Evolutionary conservation across 768 basidiomycete genomes (phyloP).

Genomic region (Amanita thiersii): DNA sequence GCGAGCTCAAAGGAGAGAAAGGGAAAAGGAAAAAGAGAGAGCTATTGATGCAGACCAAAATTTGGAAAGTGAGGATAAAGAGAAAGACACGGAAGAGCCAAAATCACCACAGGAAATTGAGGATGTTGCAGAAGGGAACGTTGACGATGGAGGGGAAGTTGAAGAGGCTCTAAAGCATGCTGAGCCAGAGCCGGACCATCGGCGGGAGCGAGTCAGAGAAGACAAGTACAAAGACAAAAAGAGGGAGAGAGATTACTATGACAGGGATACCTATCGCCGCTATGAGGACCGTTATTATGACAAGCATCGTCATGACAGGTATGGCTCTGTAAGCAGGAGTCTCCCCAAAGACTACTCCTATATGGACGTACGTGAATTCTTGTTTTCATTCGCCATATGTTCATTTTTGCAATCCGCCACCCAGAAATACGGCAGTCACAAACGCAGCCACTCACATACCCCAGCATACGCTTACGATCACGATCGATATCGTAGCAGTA

Average conservation of each 20-base stretch:
- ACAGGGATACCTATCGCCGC: not conserved
- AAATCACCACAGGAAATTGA: slow-evolving; percentile 26
- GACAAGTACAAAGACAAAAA: not conserved
- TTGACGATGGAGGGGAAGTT: too few species aligned
- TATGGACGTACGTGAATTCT: slow-evolving; percentile 1
- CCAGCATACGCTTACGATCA: not conserved
- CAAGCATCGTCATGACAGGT: slow-evolving; percentile 4
- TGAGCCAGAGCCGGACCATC: not conserved
- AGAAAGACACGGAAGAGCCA: slow-evolving; percentile 17
- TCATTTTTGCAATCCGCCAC: not conserved
- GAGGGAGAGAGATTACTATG: slow-evolving; percentile 8
- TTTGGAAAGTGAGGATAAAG: slow-evolving; percentile 13
- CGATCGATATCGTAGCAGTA: not conserved
- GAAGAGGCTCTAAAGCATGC: too few species aligned
- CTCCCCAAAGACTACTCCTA: slow-evolving; percentile 1
- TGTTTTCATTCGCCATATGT: not conserved
- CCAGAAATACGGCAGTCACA: slow-evolving; percentile 5
- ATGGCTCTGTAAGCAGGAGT: slow-evolving; percentile 5
- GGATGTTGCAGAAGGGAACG: not conserved
- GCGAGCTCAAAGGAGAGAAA: slow-evolving; percentile 13
- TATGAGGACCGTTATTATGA: not conserved
- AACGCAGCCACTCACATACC: slow-evolving; percentile 6
- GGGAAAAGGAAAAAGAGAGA: slow-evolving; percentile 3
- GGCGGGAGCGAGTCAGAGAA: not conserved
- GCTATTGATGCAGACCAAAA: slow-evolving; percentile 19